These are phyloP conservation scores for Quercus rubra DNA, from an alignment of 306 rosid species.

Conservation along the genomic window DNA sequence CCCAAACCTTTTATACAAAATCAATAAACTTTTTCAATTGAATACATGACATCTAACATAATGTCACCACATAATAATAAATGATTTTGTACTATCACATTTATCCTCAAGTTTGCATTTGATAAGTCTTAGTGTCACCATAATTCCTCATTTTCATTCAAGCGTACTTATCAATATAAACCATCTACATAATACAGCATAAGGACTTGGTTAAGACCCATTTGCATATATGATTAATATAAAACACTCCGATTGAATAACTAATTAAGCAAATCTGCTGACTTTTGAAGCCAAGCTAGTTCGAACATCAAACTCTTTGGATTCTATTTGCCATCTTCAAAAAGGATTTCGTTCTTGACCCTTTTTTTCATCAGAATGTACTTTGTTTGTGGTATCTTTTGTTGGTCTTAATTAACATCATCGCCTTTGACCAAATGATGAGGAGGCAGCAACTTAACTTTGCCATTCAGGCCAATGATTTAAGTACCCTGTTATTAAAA, in stretches of 20 bases:
- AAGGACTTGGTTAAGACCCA: not conserved
- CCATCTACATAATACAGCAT: slow-evolving; percentile 1
- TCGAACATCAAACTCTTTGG: not conserved
- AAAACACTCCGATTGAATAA: not conserved
- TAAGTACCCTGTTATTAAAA: not conserved
- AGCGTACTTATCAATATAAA: no score
- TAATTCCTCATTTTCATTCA: not conserved
- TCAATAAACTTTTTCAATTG: no score
- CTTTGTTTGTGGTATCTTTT: not conserved
- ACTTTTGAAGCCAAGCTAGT: not conserved
- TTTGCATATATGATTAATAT: not conserved
- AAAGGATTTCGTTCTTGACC: not conserved
- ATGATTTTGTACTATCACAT: no score
- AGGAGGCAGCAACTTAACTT: not conserved
- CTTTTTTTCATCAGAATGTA: not conserved
- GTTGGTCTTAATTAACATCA: not conserved
- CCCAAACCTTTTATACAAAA: no score
- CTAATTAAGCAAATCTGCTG: not conserved
- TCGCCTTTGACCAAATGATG: slow-evolving; percentile 16
- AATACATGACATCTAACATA: no score
- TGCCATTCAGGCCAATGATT: not conserved
- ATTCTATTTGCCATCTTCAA: slow-evolving; percentile 20
- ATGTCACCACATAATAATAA: no score
- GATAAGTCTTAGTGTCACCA: not conserved
- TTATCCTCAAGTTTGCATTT: not conserved